These are phyloP conservation scores for Globisporangium camurandrum DNA, from an alignment of 352 stramenopile genomes.

Conservation along the genomic window DNA sequence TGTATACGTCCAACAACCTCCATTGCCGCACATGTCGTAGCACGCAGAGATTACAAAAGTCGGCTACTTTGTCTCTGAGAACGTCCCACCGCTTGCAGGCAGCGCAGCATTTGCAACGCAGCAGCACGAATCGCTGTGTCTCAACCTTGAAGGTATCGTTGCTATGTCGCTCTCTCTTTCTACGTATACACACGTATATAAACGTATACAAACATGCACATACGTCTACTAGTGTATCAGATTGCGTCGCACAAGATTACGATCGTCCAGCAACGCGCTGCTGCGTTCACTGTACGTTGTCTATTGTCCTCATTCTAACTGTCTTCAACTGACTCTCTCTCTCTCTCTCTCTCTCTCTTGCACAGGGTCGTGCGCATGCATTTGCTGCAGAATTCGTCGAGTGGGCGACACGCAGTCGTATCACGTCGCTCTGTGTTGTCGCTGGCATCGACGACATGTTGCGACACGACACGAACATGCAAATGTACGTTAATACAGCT, in stretches of 20 bases:
- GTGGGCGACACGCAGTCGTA: conserved; percentile 37
- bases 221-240: conserved; percentile 41
- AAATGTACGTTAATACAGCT: conserved; percentile 18
- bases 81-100: conserved; percentile 54
- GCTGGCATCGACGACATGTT: conserved; percentile 77
- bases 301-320: neutral
- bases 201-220: neutral
- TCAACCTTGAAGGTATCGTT: conserved; percentile 66
- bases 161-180: neutral
- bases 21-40: conserved; percentile 7
- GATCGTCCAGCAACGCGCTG: conserved; percentile 69
- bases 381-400: conserved; percentile 52
- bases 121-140: conserved; percentile 33
- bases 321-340: neutral
- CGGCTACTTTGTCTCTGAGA: conserved; percentile 54
- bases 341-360: too few species aligned
- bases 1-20: neutral
- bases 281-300: conserved; percentile 30
- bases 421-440: conserved; percentile 44
- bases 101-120: conserved; percentile 44
- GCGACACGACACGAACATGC: conserved; percentile 69
- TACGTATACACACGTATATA: neutral
- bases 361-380: conserved; percentile 37
- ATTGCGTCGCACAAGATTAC: conserved; percentile 54
- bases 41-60: conserved; percentile 32